Conservation (phyloP, 331 rosid species). For the Quercus lobata region DNA sequence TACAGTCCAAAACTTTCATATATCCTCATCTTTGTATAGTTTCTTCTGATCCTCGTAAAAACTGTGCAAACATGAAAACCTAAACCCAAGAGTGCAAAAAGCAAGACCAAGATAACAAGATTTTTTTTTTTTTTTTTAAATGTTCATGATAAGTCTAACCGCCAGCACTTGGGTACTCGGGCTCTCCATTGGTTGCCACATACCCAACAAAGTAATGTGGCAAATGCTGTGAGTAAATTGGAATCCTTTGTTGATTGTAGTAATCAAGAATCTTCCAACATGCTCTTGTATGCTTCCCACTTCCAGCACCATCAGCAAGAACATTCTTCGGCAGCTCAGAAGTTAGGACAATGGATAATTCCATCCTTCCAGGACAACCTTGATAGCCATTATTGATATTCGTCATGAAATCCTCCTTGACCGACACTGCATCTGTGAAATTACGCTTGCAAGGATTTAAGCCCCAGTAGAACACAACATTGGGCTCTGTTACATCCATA, state of each 20-base stretch:
- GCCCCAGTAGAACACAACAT: constrained; percentile 47
- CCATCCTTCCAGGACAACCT: constrained; percentile 29
- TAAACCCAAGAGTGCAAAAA: neutral
- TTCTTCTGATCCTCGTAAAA: constrained; percentile 12
- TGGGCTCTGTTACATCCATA: constrained; percentile 22
- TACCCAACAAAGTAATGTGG: constrained; percentile 25
- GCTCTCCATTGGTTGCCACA: constrained; percentile 11
- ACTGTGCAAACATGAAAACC: constrained; percentile 20
- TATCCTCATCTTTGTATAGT: neutral
- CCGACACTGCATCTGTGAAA: constrained; percentile 2
- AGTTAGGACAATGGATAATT: constrained; percentile 20
- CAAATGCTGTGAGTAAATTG: constrained; percentile 13
- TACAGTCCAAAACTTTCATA: constrained; percentile 1
- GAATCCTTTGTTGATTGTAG: constrained; percentile 19
- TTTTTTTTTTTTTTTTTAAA: neutral
- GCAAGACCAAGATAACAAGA: constrained; percentile 1
- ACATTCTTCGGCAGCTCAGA: constrained; percentile 29
- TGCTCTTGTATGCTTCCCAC: constrained; percentile 14
- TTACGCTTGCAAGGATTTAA: constrained; percentile 7
- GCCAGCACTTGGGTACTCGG: constrained; percentile 4
- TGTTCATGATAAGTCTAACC: constrained; percentile 1
- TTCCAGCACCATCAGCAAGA: constrained; percentile 15
- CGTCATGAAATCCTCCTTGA: constrained; percentile 33
- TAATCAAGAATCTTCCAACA: constrained; percentile 23
- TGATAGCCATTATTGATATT: constrained; percentile 23